Conservation (phyloP, 179 eudicot genomes). For the Silene vulgaris region DNA sequence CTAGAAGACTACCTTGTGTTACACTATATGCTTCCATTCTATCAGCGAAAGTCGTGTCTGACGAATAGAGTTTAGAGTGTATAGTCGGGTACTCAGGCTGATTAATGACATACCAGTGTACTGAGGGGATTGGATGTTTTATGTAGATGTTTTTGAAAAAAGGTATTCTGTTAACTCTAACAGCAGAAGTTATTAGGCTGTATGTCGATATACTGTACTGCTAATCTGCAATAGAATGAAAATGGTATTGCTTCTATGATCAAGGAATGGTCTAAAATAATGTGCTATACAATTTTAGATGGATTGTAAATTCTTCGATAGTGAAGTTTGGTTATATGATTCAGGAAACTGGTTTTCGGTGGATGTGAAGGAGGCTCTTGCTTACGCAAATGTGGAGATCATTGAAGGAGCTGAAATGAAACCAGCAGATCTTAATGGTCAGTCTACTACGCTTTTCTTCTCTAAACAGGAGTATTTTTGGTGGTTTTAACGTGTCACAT, state of each 20-base stretch:
- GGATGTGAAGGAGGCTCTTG: slow-evolving; percentile 78
- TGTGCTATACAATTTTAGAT: not conserved
- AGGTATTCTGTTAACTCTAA: not conserved
- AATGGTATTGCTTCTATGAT: not conserved
- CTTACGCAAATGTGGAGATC: slow-evolving; percentile 67
- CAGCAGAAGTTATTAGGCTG: not conserved
- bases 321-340: slow-evolving; percentile 14
- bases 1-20: too few relatives aligned
- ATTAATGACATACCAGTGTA: not conserved
- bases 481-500: slow-evolving; percentile 18
- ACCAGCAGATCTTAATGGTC: slow-evolving; percentile 85
- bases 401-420: slow-evolving; percentile 72
- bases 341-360: slow-evolving; percentile 73
- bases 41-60: not conserved
- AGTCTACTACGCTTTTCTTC: slow-evolving; percentile 21
- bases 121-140: not conserved
- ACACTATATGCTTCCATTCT: not conserved
- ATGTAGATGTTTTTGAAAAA: not conserved
- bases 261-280: not conserved
- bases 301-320: not conserved
- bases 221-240: not conserved
- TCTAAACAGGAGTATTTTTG: not conserved
- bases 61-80: not conserved
- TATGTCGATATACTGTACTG: not conserved
- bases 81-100: not conserved